A percentile compares a stretch with the other conserved stretches of the same genome.
Conservation (phyloP, 1,284 basidiomycete genomes). For the Moesziomyces parantarcticus region DNA sequence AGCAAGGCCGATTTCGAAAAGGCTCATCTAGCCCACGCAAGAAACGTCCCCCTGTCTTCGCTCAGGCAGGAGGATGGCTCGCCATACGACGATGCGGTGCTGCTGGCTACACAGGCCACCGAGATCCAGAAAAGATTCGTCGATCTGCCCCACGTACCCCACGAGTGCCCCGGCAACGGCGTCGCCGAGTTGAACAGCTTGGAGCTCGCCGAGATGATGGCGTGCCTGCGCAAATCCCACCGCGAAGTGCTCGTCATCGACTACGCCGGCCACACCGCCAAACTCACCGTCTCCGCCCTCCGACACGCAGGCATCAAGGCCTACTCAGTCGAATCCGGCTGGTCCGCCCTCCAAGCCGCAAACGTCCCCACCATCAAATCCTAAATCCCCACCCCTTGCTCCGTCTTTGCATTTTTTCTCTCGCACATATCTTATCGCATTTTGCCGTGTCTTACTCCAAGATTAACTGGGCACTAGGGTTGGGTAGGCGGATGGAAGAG, state of each 20-base stretch:
- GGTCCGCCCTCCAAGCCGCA: constrained; percentile 2
- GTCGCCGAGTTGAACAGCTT: constrained; percentile 21
- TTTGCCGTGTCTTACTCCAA: no score
- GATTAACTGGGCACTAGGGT: not conserved
- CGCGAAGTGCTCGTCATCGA: constrained; percentile 32
- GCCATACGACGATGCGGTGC: constrained; percentile 28
- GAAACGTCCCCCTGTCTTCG: constrained; percentile 27
- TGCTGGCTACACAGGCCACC: constrained; percentile 37
- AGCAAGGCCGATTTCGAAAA: constrained; percentile 11
- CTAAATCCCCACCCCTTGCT: not conserved
- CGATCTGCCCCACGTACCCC: constrained; percentile 2
- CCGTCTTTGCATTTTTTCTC: not conserved
- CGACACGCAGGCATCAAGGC: constrained; percentile 36
- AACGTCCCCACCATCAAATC: constrained; percentile 8
- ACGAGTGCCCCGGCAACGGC: constrained; percentile 19
- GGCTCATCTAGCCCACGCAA: constrained; percentile 12
- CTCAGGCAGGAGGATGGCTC: constrained; percentile 21
- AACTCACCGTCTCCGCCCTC: constrained; percentile 23
- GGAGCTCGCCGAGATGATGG: constrained; percentile 23
- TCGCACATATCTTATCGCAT: not conserved
- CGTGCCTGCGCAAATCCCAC: constrained; percentile 8
- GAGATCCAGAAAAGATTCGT: constrained; percentile 32
- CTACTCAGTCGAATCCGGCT: constrained; percentile 16
- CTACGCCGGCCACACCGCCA: constrained; percentile 25
- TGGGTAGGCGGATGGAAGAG: constrained; percentile 20